phyloP scores from a whole-genome alignment of 2,329 filamentous ascomycete species.

The Aspergillus viridinutans region DNA sequence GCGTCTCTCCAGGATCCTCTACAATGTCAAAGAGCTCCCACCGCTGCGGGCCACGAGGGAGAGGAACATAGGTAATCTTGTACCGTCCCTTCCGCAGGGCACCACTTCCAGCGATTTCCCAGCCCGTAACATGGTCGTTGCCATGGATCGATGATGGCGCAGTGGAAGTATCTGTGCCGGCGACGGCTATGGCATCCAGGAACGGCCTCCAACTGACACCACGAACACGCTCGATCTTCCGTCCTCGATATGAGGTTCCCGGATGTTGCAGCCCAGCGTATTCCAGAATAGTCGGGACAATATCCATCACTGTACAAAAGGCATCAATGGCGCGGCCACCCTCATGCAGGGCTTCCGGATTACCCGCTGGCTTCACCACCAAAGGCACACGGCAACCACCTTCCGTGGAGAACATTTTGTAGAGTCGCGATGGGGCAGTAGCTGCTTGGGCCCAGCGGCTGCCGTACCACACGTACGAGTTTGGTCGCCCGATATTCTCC shows the following conservation, averaged over 20 bases:
- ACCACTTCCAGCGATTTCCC: conserved; percentile 53
- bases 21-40: conserved; percentile 57
- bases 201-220: conserved; percentile 46
- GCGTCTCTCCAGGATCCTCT: conserved; percentile 50
- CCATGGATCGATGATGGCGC: conserved; percentile 42
- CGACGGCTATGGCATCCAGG: neutral
- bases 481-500: conserved; percentile 54
- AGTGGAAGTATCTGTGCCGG: conserved; percentile 27
- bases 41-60: conserved; percentile 51
- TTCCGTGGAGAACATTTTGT: conserved; percentile 48
- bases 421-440: conserved; percentile 48
- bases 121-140: conserved; percentile 51
- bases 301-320: conserved; percentile 53
- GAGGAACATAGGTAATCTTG: conserved; percentile 57
- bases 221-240: conserved; percentile 50
- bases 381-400: conserved; percentile 53
- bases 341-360: conserved; percentile 12
- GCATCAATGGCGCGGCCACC: conserved; percentile 44
- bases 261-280: conserved; percentile 48
- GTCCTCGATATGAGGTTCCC: conserved; percentile 49
- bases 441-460: conserved; percentile 54
- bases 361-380: conserved; percentile 42
- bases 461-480: conserved; percentile 60
- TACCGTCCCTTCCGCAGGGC: conserved; percentile 54
- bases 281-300: conserved; percentile 44